phyloP scores from a whole-genome alignment of 176 grass and related monocot genomes.

The Puya raimondii region DNA sequence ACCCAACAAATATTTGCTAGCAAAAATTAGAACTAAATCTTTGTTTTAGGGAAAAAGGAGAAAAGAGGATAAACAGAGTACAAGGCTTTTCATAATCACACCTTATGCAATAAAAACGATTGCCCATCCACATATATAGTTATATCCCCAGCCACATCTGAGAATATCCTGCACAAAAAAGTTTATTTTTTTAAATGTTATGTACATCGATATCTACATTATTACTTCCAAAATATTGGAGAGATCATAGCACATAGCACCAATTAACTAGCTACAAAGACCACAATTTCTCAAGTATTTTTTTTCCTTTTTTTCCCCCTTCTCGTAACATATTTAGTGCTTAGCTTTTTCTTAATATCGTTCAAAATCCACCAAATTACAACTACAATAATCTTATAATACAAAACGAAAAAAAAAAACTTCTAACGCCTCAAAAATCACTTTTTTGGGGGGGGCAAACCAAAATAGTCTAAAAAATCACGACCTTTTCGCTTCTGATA shows the following conservation, averaged over 20 bases:
- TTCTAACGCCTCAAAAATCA: too few species aligned
- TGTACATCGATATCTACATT: background rate
- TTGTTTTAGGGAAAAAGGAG: background rate
- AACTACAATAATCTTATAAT: too few species aligned
- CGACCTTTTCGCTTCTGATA: too few species aligned
- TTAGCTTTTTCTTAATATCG: too few species aligned
- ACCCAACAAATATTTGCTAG: too few species aligned
- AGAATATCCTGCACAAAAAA: conserved; percentile 80
- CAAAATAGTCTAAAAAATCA: too few species aligned
- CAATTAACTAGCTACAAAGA: conserved; percentile 17
- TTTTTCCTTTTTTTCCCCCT: background rate
- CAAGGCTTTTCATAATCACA: conserved; percentile 4
- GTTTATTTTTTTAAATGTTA: conserved; percentile 10
- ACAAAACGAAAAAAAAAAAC: background rate
- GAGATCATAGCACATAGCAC: background rate
- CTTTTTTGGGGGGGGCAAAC: too few species aligned
- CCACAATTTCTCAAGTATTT: background rate
- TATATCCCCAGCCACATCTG: conserved; percentile 81
- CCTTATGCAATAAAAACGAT: conserved; percentile 91
- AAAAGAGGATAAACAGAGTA: conserved; percentile 12
- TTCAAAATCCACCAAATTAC: too few species aligned
- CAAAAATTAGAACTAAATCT: conserved; percentile 15
- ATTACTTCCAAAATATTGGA: background rate
- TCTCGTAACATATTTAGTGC: too few species aligned
- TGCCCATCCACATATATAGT: conserved; percentile 65